Base-by-base conservation (phyloP, 768 basidiomycete species). In the Russula lepida region DNA sequence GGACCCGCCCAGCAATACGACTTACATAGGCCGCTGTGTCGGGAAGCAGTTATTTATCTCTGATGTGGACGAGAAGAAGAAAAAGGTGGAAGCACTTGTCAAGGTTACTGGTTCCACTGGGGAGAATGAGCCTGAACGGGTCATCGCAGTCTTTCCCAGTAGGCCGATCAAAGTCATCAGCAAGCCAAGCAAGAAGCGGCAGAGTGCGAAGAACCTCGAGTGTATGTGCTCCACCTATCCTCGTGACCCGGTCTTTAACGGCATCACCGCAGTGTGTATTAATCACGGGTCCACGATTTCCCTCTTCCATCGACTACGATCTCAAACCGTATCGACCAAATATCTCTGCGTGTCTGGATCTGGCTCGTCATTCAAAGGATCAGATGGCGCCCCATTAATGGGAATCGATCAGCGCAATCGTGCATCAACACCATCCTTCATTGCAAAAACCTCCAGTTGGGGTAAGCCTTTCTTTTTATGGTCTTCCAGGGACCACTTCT, bases 141-240 rank as follows among this genome's bases (percentile, higher is more conserved):
- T 92, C 37, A 84, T 98, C 67, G 95, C 95, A 23, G 81, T 84
- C 21, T 98, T 98, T 76, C 87, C 90, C 47, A 92, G 90, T 66
- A 86, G 89, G 49, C 86, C 94, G n/a, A 98, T 98, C 79, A 95
- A 94, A 73, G 92, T 98, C 69, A 98, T 98, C 75, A 92, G 89
- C 75, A 98, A 98, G 73, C 95, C 95, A 4, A 92, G 90, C 77
- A 97, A 98, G 80, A 97, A 97, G 81, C 81, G 92, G 68, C 88
- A 92, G 73, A 92, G 88, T 70, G 90, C 88, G 49, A 95, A 95
- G 79, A 93, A 92, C 68, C 81, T 92, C 19, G 91, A 97, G 72
- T 76, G 93, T 95, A 71, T 77, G 94, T 55, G 47, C 62, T 39
- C 56, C 55, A 53, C 58, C 67, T 55, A 23, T 21, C 60, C 60